Evolutionary conservation across 2,329 filamentous ascomycete genomes (phyloP).

Genomic region (Madurella fahalii): DNA sequence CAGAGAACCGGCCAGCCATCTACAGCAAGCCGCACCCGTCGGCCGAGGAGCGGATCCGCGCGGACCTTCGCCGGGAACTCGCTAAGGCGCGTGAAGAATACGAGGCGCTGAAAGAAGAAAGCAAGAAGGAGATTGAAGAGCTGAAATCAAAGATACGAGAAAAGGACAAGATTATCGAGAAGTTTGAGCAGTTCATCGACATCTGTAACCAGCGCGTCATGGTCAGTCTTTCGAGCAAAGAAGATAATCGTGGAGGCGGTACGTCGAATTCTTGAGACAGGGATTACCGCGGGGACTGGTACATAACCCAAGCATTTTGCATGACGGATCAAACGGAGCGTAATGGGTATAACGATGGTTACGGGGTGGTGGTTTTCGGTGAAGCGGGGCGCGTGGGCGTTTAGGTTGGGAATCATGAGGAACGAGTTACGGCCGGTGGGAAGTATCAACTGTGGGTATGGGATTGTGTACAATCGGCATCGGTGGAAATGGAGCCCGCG

Average conservation of each 20-base stretch:
- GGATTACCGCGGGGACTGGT: not conserved
- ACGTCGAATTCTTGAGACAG: not conserved
- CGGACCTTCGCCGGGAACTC: constrained; percentile 58
- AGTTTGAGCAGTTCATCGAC: constrained; percentile 67
- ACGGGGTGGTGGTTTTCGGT: too few relatives aligned
- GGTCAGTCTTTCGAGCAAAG: constrained; percentile 43
- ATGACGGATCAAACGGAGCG: too few relatives aligned
- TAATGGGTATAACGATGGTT: too few relatives aligned
- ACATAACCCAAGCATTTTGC: not conserved
- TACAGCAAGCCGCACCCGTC: constrained; percentile 63
- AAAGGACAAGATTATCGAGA: constrained; percentile 58
- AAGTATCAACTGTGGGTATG: too few relatives aligned
- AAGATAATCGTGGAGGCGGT: constrained; percentile 19
- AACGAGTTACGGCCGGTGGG: too few relatives aligned
- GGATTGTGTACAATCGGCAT: too few relatives aligned
- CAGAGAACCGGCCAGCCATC: constrained; percentile 59
- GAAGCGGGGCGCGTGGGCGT: too few relatives aligned
- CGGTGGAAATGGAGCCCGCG: too few relatives aligned
- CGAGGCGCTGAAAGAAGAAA: constrained; percentile 52
- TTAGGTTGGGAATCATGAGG: too few relatives aligned
- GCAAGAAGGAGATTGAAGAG: constrained; percentile 54
- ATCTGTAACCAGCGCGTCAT: constrained; percentile 65
- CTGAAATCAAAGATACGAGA: constrained; percentile 58
- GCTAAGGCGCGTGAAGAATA: constrained; percentile 55
- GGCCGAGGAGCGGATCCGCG: constrained; percentile 59